phyloP scores from a whole-genome alignment of 768 basidiomycete genomes.

The Pisolithus microcarpus region DNA sequence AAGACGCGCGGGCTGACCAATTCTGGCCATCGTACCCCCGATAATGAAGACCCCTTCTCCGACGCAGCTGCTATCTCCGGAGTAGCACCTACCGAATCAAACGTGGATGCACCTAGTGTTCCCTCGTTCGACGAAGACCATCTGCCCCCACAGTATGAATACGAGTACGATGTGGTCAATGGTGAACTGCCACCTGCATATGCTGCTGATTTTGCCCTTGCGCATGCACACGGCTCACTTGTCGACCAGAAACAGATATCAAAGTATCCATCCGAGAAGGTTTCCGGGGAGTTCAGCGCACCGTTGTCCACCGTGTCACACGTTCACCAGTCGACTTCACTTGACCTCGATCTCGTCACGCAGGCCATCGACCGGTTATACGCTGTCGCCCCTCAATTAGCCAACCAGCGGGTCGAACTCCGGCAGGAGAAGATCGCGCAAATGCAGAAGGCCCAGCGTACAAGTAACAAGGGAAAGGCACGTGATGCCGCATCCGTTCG shows the following conservation, averaged over 20 bases:
- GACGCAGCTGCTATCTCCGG: background rate
- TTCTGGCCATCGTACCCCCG: background rate
- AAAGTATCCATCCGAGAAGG: conserved; percentile 18
- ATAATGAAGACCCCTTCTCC: background rate
- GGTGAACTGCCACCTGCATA: conserved; percentile 24
- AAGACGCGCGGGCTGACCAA: conserved; percentile 40
- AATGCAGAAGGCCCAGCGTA: conserved; percentile 60
- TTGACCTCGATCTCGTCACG: conserved; percentile 81
- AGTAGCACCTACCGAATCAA: background rate
- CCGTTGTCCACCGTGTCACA: conserved; percentile 57
- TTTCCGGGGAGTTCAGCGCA: conserved; percentile 3
- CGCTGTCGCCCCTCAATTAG: conserved; percentile 76
- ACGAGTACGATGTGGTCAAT: conserved; percentile 6
- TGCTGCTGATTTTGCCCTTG: conserved; percentile 2
- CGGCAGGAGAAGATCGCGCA: conserved; percentile 62
- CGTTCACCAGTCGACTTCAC: conserved; percentile 32
- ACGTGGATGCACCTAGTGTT: background rate
- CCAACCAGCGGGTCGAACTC: conserved; percentile 90
- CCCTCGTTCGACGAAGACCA: conserved; percentile 22
- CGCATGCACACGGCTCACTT: background rate
- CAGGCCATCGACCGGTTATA: conserved; percentile 88
- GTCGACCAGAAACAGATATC: conserved; percentile 9
- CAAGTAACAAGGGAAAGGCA: conserved; percentile 47
- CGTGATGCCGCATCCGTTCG: conserved; percentile 21
- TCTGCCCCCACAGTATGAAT: conserved; percentile 52